Conservation (phyloP, 2,329 filamentous ascomycete species). For the Sphaerulina vaccinii region DNA sequence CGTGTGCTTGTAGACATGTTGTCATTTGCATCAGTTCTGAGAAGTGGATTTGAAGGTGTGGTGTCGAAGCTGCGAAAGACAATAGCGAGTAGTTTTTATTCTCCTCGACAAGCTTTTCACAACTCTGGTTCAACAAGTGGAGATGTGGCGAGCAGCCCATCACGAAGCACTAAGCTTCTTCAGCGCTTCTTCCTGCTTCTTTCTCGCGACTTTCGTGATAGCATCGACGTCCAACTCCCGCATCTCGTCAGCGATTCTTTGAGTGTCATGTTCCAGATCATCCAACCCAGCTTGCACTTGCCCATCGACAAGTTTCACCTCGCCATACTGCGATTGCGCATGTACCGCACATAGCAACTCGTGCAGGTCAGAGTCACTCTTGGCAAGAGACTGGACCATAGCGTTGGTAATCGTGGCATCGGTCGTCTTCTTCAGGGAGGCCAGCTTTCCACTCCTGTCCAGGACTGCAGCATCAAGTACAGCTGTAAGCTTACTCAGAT, state of each 20-base stretch:
- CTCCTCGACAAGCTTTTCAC: too few species aligned
- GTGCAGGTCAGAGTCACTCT: constrained; percentile 40
- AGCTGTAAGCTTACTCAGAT: constrained; percentile 23
- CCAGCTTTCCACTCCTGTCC: constrained; percentile 39
- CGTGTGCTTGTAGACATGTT: too few species aligned
- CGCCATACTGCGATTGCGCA: constrained; percentile 33
- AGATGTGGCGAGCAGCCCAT: not conserved
- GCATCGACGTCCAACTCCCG: constrained; percentile 34
- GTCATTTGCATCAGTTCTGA: too few species aligned
- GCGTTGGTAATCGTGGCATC: constrained; percentile 36
- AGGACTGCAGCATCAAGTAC: constrained; percentile 31
- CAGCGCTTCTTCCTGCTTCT: constrained; percentile 23
- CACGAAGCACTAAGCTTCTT: constrained; percentile 11
- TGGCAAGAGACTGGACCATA: constrained; percentile 39
- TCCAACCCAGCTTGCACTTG: constrained; percentile 35
- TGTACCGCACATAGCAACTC: constrained; percentile 41
- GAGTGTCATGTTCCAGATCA: constrained; percentile 40
- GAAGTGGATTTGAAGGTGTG: too few species aligned
- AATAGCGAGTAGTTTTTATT: too few species aligned
- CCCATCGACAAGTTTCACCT: constrained; percentile 26
- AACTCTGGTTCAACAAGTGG: too few species aligned
- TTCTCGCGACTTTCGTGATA: constrained; percentile 24
- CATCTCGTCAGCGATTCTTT: constrained; percentile 41
- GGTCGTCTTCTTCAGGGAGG: constrained; percentile 37
- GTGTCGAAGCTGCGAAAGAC: too few species aligned